Conservation (phyloP, 495 filamentous ascomycete genomes). For the Penicillium ucsense region DNA sequence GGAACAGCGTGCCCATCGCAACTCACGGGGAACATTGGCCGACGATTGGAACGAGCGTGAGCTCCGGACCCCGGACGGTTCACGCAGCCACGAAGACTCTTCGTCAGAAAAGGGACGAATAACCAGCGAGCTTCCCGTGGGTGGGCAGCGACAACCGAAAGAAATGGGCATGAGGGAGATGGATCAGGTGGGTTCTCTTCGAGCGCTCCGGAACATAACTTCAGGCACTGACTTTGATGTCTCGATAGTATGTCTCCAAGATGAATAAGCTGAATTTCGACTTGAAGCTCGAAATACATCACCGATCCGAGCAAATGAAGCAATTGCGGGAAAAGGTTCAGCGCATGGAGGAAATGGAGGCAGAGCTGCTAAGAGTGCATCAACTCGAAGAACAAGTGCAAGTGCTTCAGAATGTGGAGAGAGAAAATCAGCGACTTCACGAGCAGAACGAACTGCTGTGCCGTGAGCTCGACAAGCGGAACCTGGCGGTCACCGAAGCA, state of each 20-base stretch:
- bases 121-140: slow-evolving; percentile 14
- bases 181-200: slow-evolving; percentile 31
- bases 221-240: too few species aligned
- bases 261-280: slow-evolving; percentile 86
- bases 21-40: slow-evolving; percentile 17
- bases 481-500: slow-evolving; percentile 73
- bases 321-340: slow-evolving; percentile 59
- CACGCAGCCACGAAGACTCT: slow-evolving; percentile 23
- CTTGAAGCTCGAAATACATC: slow-evolving; percentile 74
- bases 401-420: slow-evolving; percentile 45
- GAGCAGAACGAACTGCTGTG: slow-evolving; percentile 59
- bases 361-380: slow-evolving; percentile 49
- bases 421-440: slow-evolving; percentile 35
- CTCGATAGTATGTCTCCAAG: slow-evolving; percentile 41
- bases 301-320: slow-evolving; percentile 56
- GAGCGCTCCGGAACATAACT: not conserved
- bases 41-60: slow-evolving; percentile 16
- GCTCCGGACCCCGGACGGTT: slow-evolving; percentile 24
- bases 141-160: slow-evolving; percentile 23
- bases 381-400: slow-evolving; percentile 40
- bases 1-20: slow-evolving; percentile 36
- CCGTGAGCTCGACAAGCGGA: slow-evolving; percentile 60
- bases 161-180: slow-evolving; percentile 44
- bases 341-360: slow-evolving; percentile 54
- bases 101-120: slow-evolving; percentile 28